These are phyloP conservation scores for Arthrinium phaeospermum DNA, from an alignment of 2,329 filamentous ascomycete genomes.

Conservation along the genomic window DNA sequence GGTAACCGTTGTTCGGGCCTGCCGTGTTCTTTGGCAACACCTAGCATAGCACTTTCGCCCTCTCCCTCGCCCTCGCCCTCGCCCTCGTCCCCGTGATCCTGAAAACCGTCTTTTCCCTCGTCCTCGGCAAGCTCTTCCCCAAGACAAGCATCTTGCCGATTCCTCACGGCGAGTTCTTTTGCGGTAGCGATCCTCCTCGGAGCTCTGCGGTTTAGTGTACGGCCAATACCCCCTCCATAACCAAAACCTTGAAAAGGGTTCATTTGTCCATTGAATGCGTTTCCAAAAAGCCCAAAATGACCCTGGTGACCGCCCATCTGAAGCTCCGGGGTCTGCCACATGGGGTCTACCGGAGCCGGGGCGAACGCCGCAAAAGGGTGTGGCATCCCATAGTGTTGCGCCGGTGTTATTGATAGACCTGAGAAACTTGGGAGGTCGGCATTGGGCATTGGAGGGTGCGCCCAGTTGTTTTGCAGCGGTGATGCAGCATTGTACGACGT, in stretches of 20 bases:
- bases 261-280: not conserved
- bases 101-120: not conserved
- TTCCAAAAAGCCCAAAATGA: not conserved
- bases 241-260: not conserved
- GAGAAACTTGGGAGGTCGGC: constrained; percentile 27
- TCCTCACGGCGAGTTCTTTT: constrained; percentile 19
- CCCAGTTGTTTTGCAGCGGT: constrained; percentile 24
- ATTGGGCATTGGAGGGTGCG: constrained; percentile 15
- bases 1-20: not conserved
- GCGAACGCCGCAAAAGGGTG: constrained; percentile 29
- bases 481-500: constrained; percentile 15
- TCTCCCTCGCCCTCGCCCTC: not conserved
- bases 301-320: constrained; percentile 19
- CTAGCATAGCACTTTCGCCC: not conserved
- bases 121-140: not conserved
- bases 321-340: constrained; percentile 46
- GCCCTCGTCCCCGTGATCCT: constrained; percentile 19
- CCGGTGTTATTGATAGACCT: constrained; percentile 29
- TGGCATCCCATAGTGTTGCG: constrained; percentile 27
- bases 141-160: not conserved
- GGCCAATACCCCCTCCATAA: not conserved
- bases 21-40: constrained; percentile 10
- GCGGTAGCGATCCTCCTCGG: constrained; percentile 6
- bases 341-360: constrained; percentile 38
- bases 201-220: not conserved